Base-by-base conservation (phyloP, 2,329 filamentous ascomycete genomes). In the Xylaria sp. region DNA sequence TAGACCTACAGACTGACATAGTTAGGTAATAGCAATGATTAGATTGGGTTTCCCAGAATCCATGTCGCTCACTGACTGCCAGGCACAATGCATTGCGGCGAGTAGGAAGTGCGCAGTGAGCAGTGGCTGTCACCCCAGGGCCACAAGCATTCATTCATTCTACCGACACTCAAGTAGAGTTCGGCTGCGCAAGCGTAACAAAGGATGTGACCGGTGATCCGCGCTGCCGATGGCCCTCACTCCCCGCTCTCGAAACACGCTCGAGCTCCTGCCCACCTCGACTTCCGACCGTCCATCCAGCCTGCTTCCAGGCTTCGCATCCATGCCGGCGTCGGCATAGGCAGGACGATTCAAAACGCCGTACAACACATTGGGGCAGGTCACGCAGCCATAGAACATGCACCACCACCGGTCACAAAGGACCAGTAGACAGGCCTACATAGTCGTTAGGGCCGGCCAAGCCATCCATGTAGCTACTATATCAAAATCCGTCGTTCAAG, bases 341-440 rank as follows among this genome's bases (percentile, higher is more conserved):
- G 39, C 12, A 21, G n/a, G 24, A 19, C 21, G n/a, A 19, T 55
- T 48, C 48, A 55, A 55, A 54, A 53, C 65, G n/a, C 30, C 12
- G 59, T 34, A 56, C 48, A 56, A n/a, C 47, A 59, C 42, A 30
- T 36, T 17, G 50, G 34, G 42, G 42, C 17, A 59, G 60, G 61
- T 51, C 48, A 58, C 48, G 47, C 56, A 56, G 8, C 9, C 42
- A 19, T 17, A 50, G 5, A 36, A 51, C 36, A 36, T 54, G 8
- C 32, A 36, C 24, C 11, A n/a, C 42, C 30, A 57, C 51, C 45
- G 53, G 48, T 64, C 21, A 64, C 42, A 64, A 54, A 55, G 39
- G 17, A 61, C 45, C n/a, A 60, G 39, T 50, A 27, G 55, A 39
- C 48, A 17, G 36, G 32, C 48, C 54, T 42, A 27, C 4, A 27